Percentiles rank a stretch among this genome's conserved stretches.
phyloP scores from a whole-genome alignment of 139 green algal genomes.

The Coelastrella sp. region DNA sequence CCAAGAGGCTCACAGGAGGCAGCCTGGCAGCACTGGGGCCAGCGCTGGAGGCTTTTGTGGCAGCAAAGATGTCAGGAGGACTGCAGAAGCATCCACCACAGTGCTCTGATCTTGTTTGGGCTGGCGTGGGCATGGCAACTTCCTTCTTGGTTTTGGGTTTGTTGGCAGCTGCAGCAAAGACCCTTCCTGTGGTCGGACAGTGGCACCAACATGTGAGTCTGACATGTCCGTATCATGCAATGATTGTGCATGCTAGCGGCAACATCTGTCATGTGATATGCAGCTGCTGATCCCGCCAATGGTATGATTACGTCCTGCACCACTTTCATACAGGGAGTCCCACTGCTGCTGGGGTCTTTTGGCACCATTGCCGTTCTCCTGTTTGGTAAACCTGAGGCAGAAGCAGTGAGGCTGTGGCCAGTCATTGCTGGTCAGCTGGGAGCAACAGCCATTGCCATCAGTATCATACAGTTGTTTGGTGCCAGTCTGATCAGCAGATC shows the following conservation, averaged over 20 bases:
- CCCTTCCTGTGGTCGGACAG: conserved; percentile 51
- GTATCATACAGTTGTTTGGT: conserved; percentile 44
- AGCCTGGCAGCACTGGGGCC: no score
- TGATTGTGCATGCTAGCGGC: no score
- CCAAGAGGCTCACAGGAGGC: not conserved
- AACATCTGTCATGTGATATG: no score
- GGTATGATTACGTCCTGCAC: no score
- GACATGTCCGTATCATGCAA: no score
- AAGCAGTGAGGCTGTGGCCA: conserved; percentile 59
- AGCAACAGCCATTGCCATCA: conserved; percentile 45
- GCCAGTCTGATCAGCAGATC: conserved; percentile 32
- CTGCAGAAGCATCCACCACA: conserved; percentile 32
- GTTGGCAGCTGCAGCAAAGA: conserved; percentile 28
- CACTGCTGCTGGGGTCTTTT: conserved; percentile 62
- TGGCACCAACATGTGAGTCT: conserved; percentile 51
- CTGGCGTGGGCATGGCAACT: conserved; percentile 42
- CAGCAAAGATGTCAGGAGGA: conserved; percentile 23
- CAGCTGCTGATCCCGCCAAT: no score
- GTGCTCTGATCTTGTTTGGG: conserved; percentile 58
- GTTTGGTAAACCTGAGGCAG: conserved; percentile 57
- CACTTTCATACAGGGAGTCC: conserved; percentile 56
- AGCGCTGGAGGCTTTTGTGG: conserved; percentile 3
- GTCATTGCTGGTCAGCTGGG: conserved; percentile 51
- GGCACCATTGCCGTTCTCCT: conserved; percentile 64
- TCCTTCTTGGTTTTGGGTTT: conserved; percentile 42